Conservation (phyloP, 139 green algal genomes). For the Chara braunii region DNA sequence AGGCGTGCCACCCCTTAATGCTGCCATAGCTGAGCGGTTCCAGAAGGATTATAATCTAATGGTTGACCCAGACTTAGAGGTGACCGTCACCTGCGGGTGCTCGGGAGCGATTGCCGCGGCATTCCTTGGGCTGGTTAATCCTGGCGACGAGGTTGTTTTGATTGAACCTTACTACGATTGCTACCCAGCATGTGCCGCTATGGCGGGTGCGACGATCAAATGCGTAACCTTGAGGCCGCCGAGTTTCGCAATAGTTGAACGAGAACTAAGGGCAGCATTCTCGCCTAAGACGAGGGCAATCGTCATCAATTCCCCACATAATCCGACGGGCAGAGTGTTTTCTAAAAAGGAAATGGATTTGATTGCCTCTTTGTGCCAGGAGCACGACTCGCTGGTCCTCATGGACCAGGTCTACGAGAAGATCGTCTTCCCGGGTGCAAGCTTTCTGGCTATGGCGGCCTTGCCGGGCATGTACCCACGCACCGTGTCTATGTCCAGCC, state of each 20-base stretch:
- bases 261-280: slow-evolving; percentile 27
- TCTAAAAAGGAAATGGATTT: slow-evolving; percentile 17
- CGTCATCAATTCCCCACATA: slow-evolving; percentile 37
- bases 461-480: slow-evolving; percentile 31
- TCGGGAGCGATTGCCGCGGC: slow-evolving; percentile 22
- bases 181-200: slow-evolving; percentile 12
- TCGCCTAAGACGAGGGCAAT: slow-evolving; percentile 18
- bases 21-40: slow-evolving; percentile 7
- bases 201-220: slow-evolving; percentile 28
- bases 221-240: slow-evolving; percentile 23
- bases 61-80: slow-evolving; percentile 9
- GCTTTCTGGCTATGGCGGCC: slow-evolving; percentile 22
- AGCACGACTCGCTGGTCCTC: slow-evolving; percentile 14
- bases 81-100: slow-evolving; percentile 27
- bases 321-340: slow-evolving; percentile 37
- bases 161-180: slow-evolving; percentile 39
- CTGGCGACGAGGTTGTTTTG: slow-evolving; percentile 34
- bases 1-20: slow-evolving; percentile 11
- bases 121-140: slow-evolving; percentile 22
- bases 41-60: neutral
- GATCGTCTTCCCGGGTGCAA: slow-evolving; percentile 4
- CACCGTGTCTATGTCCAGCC: slow-evolving; percentile 30
- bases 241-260: slow-evolving; percentile 2
- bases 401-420: slow-evolving; percentile 39
- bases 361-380: slow-evolving; percentile 19